Evolutionary conservation across 2,329 filamentous ascomycete species (phyloP), one percentile per base, ranked within the genome.

Genomic region (Exophiala spinifera): DNA sequence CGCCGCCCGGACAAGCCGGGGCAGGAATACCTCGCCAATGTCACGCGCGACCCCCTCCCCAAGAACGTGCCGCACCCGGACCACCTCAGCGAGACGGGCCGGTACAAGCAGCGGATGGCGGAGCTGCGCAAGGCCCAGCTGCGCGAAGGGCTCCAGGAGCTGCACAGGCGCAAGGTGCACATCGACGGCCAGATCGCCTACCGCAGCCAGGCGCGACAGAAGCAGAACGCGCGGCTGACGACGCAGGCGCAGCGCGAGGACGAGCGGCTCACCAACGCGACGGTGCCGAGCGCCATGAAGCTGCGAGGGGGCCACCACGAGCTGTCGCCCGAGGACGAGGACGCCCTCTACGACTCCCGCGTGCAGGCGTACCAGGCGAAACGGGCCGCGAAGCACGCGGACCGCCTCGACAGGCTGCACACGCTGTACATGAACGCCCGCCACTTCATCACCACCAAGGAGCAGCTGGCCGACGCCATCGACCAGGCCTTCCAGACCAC

Each of bases 351-450:
- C 62, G 69, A 66, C 28, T 61, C 64, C 28, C 58, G 67, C 40
- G 62, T 55, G 28, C 64, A 68, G 56, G 67, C 71, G 51, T 49
- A 76, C 53, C 67, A 73, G 46, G 72, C 74, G 13, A 69, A 79
- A 39, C 69, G 76, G 28, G 73, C 71, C 8, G 69, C 74, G 49
- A 84, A 84, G 67, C 76, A 78, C 40, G 78, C 84, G 54, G 77
- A 79, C 49, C 82, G 87, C 47, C 79, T 82, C 57, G 83, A 92
- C 61, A 81, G 86, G 14, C 74, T 99, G 25, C 89, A 96, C 72
- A 85, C 89, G 55, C 80, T 99, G 11, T 99, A 99, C 74, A 88
- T 94, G 74, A 88, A 91, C 64, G 91, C 94, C 4, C 82, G 87
- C 21, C 77, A 83, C 36, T 99, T 97, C 74, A 96, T 99, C 67